Percentiles rank a stretch among this genome's conserved stretches.
Evolutionary conservation across 116 monocot species (phyloP).

Genomic region (Trichopus zeylanicus): DNA sequence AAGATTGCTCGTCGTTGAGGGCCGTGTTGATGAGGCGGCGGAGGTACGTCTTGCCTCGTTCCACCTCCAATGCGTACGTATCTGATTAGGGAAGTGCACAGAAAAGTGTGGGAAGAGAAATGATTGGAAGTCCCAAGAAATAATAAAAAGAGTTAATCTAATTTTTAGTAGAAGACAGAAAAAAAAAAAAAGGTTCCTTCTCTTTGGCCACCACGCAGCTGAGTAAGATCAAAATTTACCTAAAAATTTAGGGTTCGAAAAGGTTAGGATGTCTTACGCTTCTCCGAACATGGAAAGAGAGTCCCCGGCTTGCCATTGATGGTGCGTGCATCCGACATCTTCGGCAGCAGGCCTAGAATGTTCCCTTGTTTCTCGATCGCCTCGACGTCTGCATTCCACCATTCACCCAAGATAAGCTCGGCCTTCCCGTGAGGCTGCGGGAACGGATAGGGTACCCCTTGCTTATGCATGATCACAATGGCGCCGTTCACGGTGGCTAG

Average conservation of each 20-base stretch:
- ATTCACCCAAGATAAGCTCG: constrained; percentile 56
- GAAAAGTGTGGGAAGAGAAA: no score
- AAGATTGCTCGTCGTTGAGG: constrained; percentile 56
- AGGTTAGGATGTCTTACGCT: constrained; percentile 18
- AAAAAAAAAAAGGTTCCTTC: no score
- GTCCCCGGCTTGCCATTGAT: constrained; percentile 82
- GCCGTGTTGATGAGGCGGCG: constrained; percentile 60
- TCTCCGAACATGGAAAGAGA: constrained; percentile 52
- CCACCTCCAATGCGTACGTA: constrained; percentile 46
- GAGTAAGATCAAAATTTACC: no score
- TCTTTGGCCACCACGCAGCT: no score
- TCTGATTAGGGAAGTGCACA: no score
- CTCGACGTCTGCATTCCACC: constrained; percentile 73
- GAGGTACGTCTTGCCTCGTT: constrained; percentile 55
- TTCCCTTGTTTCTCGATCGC: constrained; percentile 32
- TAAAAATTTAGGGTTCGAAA: no score
- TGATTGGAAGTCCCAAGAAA: no score
- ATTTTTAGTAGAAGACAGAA: no score
- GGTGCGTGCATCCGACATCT: constrained; percentile 69
- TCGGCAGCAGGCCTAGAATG: constrained; percentile 43
- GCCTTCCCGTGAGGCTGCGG: constrained; percentile 39
- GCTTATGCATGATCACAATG: constrained; percentile 49
- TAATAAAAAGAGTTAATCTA: no score
- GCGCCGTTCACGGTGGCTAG: constrained; percentile 67
- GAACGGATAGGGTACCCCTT: constrained; percentile 49